These are phyloP conservation scores for Trichoderma erinaceum DNA, from an alignment of 495 filamentous ascomycete genomes.

Conservation along the genomic window DNA sequence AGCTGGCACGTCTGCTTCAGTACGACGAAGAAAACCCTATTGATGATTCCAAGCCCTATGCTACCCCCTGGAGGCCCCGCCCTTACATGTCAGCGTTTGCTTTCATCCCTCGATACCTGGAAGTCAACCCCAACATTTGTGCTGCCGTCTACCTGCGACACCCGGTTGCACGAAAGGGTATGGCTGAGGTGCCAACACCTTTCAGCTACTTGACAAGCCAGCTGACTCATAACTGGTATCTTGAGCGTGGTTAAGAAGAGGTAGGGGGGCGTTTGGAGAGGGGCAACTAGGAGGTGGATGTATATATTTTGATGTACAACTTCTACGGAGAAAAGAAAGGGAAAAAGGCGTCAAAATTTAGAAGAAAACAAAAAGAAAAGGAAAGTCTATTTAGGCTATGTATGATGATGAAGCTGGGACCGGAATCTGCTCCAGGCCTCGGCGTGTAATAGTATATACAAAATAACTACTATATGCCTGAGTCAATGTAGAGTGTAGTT, in stretches of 20 bases:
- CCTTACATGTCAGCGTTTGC: constrained; percentile 86
- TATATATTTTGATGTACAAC: not conserved
- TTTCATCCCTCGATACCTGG: constrained; percentile 90
- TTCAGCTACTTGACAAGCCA: constrained; percentile 58
- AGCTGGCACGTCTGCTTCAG: constrained; percentile 26
- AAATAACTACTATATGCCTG: not conserved
- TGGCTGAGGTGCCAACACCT: constrained; percentile 83
- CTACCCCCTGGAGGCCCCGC: constrained; percentile 84
- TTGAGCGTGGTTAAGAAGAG: constrained; percentile 64
- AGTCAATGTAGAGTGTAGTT: not conserved
- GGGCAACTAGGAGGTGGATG: not conserved
- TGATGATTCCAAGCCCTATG: constrained; percentile 75
- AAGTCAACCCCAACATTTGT: constrained; percentile 95
- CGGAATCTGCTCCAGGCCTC: not conserved
- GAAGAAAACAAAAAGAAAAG: not conserved
- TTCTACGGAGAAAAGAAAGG: not conserved
- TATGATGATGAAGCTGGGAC: constrained; percentile 9
- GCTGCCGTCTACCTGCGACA: constrained; percentile 91
- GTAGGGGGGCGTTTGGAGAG: not conserved
- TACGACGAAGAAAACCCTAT: constrained; percentile 57
- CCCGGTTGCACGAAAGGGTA: constrained; percentile 85
- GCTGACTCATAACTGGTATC: constrained; percentile 89
- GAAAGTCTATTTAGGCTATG: constrained; percentile 9
- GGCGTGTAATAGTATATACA: constrained; percentile 10
- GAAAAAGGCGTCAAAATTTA: not conserved